A percentile compares a stretch with the other conserved stretches of the same genome.
phyloP scores from a whole-genome alignment of 2,329 filamentous ascomycete genomes.

The Tympanopsis confertula region DNA sequence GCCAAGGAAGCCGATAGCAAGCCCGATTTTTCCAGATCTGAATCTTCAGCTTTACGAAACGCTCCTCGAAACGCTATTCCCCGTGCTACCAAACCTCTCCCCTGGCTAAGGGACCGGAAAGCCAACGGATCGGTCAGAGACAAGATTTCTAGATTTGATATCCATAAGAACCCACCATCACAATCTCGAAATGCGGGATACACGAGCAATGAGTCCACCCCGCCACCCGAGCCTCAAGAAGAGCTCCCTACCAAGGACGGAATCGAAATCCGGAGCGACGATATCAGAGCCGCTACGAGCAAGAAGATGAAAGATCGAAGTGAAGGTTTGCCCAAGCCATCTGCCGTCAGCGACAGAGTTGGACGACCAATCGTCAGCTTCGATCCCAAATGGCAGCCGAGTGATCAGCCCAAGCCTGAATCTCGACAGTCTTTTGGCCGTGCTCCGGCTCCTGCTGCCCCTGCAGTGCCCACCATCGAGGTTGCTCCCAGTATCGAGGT shows the following conservation, averaged over 20 bases:
- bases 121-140: slow-evolving; percentile 17
- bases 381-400: slow-evolving; percentile 38
- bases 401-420: slow-evolving; percentile 12
- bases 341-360: slow-evolving; percentile 47
- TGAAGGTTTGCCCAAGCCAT: slow-evolving; percentile 49
- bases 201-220: slow-evolving; percentile 31
- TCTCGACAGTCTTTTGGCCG: neutral
- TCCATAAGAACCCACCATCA: slow-evolving; percentile 45
- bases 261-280: slow-evolving; percentile 46
- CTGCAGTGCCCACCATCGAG: slow-evolving; percentile 7
- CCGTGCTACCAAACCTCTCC: slow-evolving; percentile 20
- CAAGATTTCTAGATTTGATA: slow-evolving; percentile 34
- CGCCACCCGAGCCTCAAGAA: slow-evolving; percentile 14
- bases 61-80: slow-evolving; percentile 41
- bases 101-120: slow-evolving; percentile 18
- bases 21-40: slow-evolving; percentile 3
- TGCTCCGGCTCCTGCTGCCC: slow-evolving; percentile 1
- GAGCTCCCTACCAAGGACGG: slow-evolving; percentile 34
- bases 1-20: slow-evolving; percentile 5
- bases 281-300: slow-evolving; percentile 52
- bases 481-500: slow-evolving; percentile 7
- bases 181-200: slow-evolving; percentile 48
- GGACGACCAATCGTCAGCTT: slow-evolving; percentile 58
- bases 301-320: slow-evolving; percentile 50
- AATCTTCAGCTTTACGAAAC: slow-evolving; percentile 25